Base-by-base conservation (phyloP, 768 basidiomycete genomes). In the Xerocomus potaroensis region DNA sequence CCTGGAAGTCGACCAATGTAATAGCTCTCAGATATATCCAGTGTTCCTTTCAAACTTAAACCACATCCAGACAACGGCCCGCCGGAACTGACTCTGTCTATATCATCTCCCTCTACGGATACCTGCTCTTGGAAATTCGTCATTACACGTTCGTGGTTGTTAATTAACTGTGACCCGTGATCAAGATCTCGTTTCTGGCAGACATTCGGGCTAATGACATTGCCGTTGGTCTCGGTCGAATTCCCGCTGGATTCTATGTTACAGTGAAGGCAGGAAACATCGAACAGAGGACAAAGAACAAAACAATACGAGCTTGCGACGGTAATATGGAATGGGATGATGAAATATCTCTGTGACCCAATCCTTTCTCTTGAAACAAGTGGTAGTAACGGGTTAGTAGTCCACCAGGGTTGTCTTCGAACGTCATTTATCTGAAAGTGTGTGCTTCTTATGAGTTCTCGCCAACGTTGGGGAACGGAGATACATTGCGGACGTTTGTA, bases 221-320 rank as follows among this genome's bases (percentile, higher is more conserved):
- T 24, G 21, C 31, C 5, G n/a, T 36, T n/a, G 21, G 29, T 23
- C 44, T 58, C 32, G 35, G 31, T 21, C 56, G 47, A 15, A 42
- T 58, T 31, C 56, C 57, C 14, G 29, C 50, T 8, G 49, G 47
- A 2, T 58, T 58, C 30, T 58, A 46, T 36, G 52, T 50, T 24
- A 39, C 41, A 7, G 30, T 57, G 8, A 18, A 54, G 36, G 32
- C 49, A 8, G 10, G 4, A 1, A 22, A 11, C 10, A 22, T 30
- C 23, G 26, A n/a, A 12, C 3, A 26, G 18, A 47, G 35, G 39
- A 57, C 56, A 7, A 15, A 32, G 16, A 50, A 12, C 9, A 50
- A 40, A 40, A 31, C 47, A 3, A 9, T 45, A 10, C 26, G 4
- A n/a, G 38, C 46, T 18, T 18, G 37, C n/a, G 41, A 48, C 32